Conservation (phyloP, 108 stramenopile species). For the Mediolabrus comicus region DNA sequence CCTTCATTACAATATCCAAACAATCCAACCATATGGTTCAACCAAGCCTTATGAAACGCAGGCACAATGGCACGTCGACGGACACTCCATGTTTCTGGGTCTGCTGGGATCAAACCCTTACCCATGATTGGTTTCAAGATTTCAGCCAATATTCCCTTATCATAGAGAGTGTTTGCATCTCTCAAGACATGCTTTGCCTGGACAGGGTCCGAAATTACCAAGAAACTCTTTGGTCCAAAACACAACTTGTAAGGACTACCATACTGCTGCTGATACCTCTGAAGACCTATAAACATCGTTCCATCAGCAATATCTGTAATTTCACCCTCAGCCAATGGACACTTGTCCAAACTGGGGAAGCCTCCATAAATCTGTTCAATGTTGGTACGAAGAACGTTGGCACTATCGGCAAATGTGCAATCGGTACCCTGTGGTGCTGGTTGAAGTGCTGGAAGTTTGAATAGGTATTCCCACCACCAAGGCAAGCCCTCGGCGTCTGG, state of each 20-base stretch:
- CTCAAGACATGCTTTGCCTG: slow-evolving; percentile 86
- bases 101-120: slow-evolving; percentile 92
- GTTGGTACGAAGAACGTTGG: slow-evolving; percentile 84
- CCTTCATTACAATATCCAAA: slow-evolving; percentile 91
- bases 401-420: slow-evolving; percentile 78
- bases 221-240: slow-evolving; percentile 96
- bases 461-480: slow-evolving; percentile 89
- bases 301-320: slow-evolving; percentile 88
- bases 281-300: slow-evolving; percentile 92
- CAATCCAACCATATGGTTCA: slow-evolving; percentile 89
- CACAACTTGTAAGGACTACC: slow-evolving; percentile 95
- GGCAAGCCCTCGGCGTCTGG: slow-evolving; percentile 69
- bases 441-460: slow-evolving; percentile 76
- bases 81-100: slow-evolving; percentile 92
- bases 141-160: slow-evolving; percentile 88
- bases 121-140: slow-evolving; percentile 94
- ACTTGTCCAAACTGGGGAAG: slow-evolving; percentile 86
- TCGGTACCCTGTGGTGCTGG: slow-evolving; percentile 60
- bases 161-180: slow-evolving; percentile 85
- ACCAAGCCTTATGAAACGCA: slow-evolving; percentile 96
- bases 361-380: slow-evolving; percentile 96
- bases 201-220: slow-evolving; percentile 92
- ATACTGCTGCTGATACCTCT: slow-evolving; percentile 77
- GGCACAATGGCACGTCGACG: slow-evolving; percentile 92
- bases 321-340: slow-evolving; percentile 93